Base-by-base conservation (phyloP, 2,329 filamentous ascomycete species). In the Colletotrichum endophyticum region DNA sequence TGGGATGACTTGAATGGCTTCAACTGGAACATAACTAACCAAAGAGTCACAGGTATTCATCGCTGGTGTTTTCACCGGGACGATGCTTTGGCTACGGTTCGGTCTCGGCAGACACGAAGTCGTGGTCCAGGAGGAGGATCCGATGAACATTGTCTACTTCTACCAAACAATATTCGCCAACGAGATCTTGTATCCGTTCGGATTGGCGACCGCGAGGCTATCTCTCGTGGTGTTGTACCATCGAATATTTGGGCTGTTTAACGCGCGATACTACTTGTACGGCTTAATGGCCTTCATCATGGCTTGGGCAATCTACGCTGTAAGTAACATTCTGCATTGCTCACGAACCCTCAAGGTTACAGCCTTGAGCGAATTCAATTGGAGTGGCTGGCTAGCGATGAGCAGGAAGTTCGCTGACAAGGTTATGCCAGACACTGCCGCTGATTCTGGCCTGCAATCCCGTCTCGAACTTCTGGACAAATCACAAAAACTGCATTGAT, bases 131-230 rank as follows among this genome's bases (percentile, higher is more conserved):
- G 70, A 74, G 32, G 74, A 76, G 27, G 70, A 76, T 34, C 59
- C 74, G 8, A 66, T 61, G 63, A 76, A 74, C 34, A 22, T 76
- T 1, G 28, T 22, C 13, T 64, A 19, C 6, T 76, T 76, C n/a
- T 76, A 59, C 19, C 57, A 76, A 25, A 76, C 74, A 3, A 76
- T 76, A 56, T 76, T 59, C 64, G 74, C 74, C 13, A 76, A 76
- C 28, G 74, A 76, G 15, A 69, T 76, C 3, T 8, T 76, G 22
- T 76, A 76, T 12, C 64, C 74, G 3, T 22, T 76, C 11, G 71
- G 64, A 13, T 22, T 76, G 3, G 59, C 70, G 8, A 36, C 12
- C 34, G 70, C 74, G 8, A 27, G 70, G 13, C 28, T 76, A 8
- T 76, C 74, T 12, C 74, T 76, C 6, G 74, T 76, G 11, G 22